phyloP scores from a whole-genome alignment of 371 early-diverging fungal species.

The Blakeslea trispora region DNA sequence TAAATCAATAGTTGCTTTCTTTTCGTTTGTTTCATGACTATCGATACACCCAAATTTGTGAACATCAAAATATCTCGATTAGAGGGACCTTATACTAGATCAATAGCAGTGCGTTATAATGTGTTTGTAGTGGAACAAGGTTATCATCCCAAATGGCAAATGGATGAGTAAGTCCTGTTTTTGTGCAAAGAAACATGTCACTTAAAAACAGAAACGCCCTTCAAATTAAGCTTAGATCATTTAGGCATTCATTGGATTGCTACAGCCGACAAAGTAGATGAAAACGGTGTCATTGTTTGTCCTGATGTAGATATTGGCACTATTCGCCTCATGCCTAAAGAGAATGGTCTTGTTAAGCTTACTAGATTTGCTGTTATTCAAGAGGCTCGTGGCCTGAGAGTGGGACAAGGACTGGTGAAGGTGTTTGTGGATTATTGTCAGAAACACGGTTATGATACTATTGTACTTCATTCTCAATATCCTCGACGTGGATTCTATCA shows the following conservation, averaged over 20 bases:
- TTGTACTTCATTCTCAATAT: slow-evolving; percentile 38
- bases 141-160: slow-evolving; percentile 32
- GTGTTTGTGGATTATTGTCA: slow-evolving; percentile 22
- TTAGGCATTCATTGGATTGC: slow-evolving; percentile 37
- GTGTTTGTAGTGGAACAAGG: slow-evolving; percentile 49
- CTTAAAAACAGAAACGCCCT: neutral
- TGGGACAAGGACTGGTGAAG: slow-evolving; percentile 36
- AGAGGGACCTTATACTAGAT: slow-evolving; percentile 20
- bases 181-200: neutral
- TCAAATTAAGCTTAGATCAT: slow-evolving; percentile 23
- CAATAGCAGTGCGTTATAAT: slow-evolving; percentile 32
- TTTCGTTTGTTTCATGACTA: neutral
- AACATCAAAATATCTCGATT: slow-evolving; percentile 9
- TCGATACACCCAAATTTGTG: slow-evolving; percentile 4
- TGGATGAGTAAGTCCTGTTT: slow-evolving; percentile 45
- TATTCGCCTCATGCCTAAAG: slow-evolving; percentile 27
- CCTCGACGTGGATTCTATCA: slow-evolving; percentile 47
- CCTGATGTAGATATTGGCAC: slow-evolving; percentile 30
- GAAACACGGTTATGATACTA: slow-evolving; percentile 16
- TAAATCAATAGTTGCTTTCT: no score
- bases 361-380: slow-evolving; percentile 46
- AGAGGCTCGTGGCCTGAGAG: slow-evolving; percentile 37
- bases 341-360: slow-evolving; percentile 31
- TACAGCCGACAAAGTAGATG: slow-evolving; percentile 21
- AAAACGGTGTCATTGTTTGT: neutral